Evolutionary conservation across 2,329 filamentous ascomycete genomes (phyloP).

Genomic region (Neospermospora avenae): DNA sequence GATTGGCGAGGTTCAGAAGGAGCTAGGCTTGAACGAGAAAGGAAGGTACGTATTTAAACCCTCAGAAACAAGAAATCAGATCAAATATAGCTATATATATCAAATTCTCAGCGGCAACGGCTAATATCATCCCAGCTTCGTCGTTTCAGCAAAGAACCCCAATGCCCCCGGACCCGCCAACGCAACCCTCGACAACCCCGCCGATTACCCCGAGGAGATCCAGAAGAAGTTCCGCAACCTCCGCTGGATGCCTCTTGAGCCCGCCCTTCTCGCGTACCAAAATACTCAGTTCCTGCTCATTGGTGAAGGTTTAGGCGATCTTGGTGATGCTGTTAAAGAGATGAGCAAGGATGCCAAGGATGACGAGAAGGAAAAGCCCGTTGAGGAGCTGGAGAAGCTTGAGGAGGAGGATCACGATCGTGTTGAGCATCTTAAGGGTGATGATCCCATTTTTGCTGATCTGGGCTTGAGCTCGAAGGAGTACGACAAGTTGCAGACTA

Average conservation of each 20-base stretch:
- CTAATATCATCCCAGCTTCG: conserved; percentile 24
- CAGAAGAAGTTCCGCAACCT: conserved; percentile 68
- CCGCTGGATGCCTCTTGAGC: conserved; percentile 71
- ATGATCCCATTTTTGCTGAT: conserved; percentile 48
- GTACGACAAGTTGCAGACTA: conserved; percentile 61
- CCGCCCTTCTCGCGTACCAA: conserved; percentile 70
- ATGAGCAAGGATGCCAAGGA: conserved; percentile 55
- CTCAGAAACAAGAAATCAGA: no score
- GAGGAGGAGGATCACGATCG: conserved; percentile 63
- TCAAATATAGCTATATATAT: not conserved
- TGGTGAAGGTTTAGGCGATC: conserved; percentile 59
- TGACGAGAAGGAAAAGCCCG: conserved; percentile 57
- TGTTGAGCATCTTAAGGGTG: conserved; percentile 41
- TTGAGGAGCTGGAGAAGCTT: conserved; percentile 70
- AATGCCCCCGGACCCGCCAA: conserved; percentile 62
- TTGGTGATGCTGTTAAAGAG: conserved; percentile 54
- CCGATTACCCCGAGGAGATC: conserved; percentile 70
- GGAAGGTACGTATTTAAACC: conserved; percentile 61
- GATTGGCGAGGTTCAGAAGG: conserved; percentile 68
- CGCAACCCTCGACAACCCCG: conserved; percentile 58
- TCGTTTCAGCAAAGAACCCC: conserved; percentile 79
- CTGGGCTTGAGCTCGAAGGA: conserved; percentile 58
- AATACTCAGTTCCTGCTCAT: conserved; percentile 78
- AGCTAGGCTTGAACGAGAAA: conserved; percentile 67
- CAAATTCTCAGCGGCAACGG: not conserved